Conservation (phyloP, 345 rosid species). For the Citrus maxima region DNA sequence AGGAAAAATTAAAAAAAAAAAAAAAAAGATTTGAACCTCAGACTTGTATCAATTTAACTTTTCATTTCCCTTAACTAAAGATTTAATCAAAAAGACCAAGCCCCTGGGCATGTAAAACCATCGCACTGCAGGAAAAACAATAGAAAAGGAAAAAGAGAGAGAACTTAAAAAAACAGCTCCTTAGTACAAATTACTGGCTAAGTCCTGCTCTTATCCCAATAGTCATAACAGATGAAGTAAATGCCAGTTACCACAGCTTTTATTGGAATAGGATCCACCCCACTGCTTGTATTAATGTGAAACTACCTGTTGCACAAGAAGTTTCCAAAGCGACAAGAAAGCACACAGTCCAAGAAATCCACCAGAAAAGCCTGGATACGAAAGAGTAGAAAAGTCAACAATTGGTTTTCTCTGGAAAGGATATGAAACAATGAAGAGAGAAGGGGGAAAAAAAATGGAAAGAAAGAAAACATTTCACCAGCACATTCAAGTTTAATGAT, state of each 20-base stretch:
- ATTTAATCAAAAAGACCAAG: background rate
- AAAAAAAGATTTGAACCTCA: background rate
- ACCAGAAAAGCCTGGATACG: slow-evolving; percentile 78
- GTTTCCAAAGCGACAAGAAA: slow-evolving; percentile 95
- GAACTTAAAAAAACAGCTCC: background rate
- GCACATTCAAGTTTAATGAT: slow-evolving; percentile 13
- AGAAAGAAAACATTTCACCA: background rate
- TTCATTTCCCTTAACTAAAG: background rate
- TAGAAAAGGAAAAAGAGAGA: background rate
- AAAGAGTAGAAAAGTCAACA: slow-evolving; percentile 9
- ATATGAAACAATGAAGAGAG: background rate
- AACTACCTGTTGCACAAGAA: slow-evolving; percentile 88
- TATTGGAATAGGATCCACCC: background rate
- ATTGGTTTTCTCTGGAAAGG: background rate
- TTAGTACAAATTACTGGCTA: background rate
- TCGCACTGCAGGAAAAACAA: background rate
- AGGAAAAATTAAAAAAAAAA: too few species aligned
- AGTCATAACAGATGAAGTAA: background rate
- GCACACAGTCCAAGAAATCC: slow-evolving; percentile 81
- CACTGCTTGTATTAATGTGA: background rate
- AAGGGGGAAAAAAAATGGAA: background rate
- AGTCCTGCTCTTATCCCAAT: background rate
- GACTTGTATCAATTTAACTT: background rate
- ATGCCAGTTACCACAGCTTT: background rate
- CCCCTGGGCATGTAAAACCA: background rate